Percentiles rank a stretch among this genome's conserved stretches.
phyloP scores from a whole-genome alignment of 2,329 filamentous ascomycete species.

The Coniochaeta sp. region DNA sequence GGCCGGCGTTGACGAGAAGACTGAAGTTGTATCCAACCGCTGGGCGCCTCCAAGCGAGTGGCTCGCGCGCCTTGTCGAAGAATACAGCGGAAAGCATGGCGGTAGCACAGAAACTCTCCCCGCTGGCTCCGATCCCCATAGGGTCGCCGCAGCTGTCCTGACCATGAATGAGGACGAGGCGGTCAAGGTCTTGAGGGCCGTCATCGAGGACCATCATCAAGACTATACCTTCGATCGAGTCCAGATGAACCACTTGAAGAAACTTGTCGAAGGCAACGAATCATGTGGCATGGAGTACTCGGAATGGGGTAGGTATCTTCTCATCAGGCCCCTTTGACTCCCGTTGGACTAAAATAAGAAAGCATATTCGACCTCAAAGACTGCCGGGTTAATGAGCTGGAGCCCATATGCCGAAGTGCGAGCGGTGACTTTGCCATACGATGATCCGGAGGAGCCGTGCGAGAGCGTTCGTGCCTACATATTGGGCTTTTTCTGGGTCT shows the following conservation, averaged over 20 bases:
- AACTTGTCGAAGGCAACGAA: constrained; percentile 28
- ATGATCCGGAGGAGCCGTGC: constrained; percentile 26
- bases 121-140: constrained; percentile 5
- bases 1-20: constrained; percentile 5
- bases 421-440: constrained; percentile 28
- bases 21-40: neutral
- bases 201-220: neutral
- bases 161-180: constrained; percentile 6
- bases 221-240: constrained; percentile 3
- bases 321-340: too few species aligned
- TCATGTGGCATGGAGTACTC: constrained; percentile 20
- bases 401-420: constrained; percentile 32
- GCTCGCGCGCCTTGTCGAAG: constrained; percentile 3
- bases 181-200: neutral
- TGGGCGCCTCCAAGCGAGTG: constrained; percentile 5
- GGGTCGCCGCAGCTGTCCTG: constrained; percentile 6
- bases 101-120: constrained; percentile 6
- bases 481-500: constrained; percentile 29
- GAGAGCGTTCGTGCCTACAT: constrained; percentile 36
- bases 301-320: too few species aligned
- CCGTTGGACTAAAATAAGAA: too few species aligned
- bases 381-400: too few species aligned
- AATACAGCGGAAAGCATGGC: constrained; percentile 6
- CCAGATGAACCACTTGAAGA: constrained; percentile 29
- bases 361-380: too few species aligned